A percentile compares a stretch with the other conserved stretches of the same genome.
Conservation (phyloP, 176 grass and related monocot genomes). For the Phragmites australis region DNA sequence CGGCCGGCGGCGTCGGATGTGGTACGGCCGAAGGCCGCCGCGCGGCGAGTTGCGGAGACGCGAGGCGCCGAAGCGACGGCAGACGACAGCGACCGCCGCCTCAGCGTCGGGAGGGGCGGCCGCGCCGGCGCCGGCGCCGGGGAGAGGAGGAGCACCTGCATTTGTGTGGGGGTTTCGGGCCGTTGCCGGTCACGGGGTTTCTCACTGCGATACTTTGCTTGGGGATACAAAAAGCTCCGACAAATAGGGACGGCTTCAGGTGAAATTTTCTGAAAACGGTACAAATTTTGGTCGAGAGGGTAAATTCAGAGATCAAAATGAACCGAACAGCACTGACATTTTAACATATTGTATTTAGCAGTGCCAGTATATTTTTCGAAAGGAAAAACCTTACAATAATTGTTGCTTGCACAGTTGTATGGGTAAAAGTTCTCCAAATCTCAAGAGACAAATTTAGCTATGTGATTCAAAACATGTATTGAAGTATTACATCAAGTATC, state of each 20-base stretch:
- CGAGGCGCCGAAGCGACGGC: not conserved
- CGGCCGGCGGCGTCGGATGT: not conserved
- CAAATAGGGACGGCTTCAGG: too few relatives aligned
- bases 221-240: not conserved
- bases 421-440: too few relatives aligned
- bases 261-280: not conserved
- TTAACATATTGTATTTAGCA: too few relatives aligned
- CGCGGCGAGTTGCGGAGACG: not conserved
- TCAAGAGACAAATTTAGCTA: too few relatives aligned
- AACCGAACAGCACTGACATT: too few relatives aligned
- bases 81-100: not conserved
- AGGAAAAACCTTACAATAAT: too few relatives aligned
- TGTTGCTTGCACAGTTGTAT: too few relatives aligned
- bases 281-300: not conserved
- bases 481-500: too few relatives aligned
- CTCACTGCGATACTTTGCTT: not conserved
- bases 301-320: not conserved
- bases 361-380: too few relatives aligned
- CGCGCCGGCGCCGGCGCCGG: constrained; percentile 23
- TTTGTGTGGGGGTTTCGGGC: constrained; percentile 9
- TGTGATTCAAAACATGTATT: too few relatives aligned
- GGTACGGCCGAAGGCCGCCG: not conserved
- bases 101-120: constrained; percentile 22
- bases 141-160: constrained; percentile 53
- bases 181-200: not conserved